These are phyloP conservation scores for Periconia sp. DNA, from an alignment of 2,329 filamentous ascomycete species.

Conservation along the genomic window DNA sequence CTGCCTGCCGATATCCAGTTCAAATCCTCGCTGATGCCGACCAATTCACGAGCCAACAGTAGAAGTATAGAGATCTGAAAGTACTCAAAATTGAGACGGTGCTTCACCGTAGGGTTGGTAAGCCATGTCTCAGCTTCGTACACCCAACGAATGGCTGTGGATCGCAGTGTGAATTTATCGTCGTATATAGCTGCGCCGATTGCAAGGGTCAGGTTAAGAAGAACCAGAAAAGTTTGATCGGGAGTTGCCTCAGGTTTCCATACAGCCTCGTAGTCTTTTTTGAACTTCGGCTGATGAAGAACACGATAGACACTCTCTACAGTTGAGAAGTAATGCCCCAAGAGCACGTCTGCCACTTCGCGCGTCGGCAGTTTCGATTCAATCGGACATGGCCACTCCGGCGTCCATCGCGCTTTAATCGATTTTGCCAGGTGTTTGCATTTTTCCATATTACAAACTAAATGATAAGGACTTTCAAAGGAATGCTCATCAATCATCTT, in stretches of 20 bases:
- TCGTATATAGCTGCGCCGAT: constrained; percentile 58
- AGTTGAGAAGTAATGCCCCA: constrained; percentile 54
- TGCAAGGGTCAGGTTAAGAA: constrained; percentile 61
- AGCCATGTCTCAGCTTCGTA: constrained; percentile 58
- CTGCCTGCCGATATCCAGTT: constrained; percentile 44
- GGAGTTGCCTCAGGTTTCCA: constrained; percentile 45
- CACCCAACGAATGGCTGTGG: constrained; percentile 58
- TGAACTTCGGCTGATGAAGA: constrained; percentile 56
- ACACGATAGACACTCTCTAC: constrained; percentile 54
- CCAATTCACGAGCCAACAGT: constrained; percentile 40
- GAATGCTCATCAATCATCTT: constrained; percentile 47
- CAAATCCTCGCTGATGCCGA: constrained; percentile 38
- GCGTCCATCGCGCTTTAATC: constrained; percentile 55
- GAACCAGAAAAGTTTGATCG: constrained; percentile 54
- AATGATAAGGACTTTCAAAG: constrained; percentile 35
- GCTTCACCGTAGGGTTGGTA: constrained; percentile 57
- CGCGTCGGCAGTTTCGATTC: constrained; percentile 52
- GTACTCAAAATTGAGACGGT: constrained; percentile 52
- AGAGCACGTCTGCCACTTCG: constrained; percentile 49
- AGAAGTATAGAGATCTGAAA: constrained; percentile 51
- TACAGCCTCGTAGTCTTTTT: constrained; percentile 52
- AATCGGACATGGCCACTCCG: constrained; percentile 51
- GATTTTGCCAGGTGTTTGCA: constrained; percentile 57
- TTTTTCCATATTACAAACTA: constrained; percentile 44
- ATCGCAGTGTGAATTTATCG: constrained; percentile 52